Evolutionary conservation across 768 basidiomycete genomes (phyloP).

Genomic region (Clavulina sp.): DNA sequence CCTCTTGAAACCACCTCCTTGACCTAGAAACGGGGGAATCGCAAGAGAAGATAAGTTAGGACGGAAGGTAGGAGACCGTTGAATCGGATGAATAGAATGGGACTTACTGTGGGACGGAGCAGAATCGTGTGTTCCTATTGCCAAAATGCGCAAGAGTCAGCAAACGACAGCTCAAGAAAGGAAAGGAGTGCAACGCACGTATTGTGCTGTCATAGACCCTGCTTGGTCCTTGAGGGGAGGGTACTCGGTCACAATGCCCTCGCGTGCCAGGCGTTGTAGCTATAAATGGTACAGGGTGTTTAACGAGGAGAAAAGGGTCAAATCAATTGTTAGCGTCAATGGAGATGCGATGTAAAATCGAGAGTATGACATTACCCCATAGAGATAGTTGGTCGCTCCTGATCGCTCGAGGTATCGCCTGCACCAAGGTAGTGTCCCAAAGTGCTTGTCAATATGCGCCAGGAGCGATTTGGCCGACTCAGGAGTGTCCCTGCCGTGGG

Average conservation of each 20-base stretch:
- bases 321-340: background rate
- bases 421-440: slow-evolving; percentile 91
- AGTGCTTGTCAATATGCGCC: slow-evolving; percentile 76
- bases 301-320: background rate
- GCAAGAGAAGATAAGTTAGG: background rate
- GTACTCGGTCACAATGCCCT: slow-evolving; percentile 81
- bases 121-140: slow-evolving; percentile 81
- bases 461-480: slow-evolving; percentile 61
- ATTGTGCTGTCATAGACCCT: slow-evolving; percentile 90
- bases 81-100: background rate
- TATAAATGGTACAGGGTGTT: slow-evolving; percentile 20
- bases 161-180: background rate
- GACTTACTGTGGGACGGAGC: slow-evolving; percentile 43
- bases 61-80: background rate
- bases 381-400: slow-evolving; percentile 84
- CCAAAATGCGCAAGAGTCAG: background rate
- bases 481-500: background rate
- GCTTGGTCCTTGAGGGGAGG: slow-evolving; percentile 76
- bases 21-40: slow-evolving; percentile 16
- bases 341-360: background rate
- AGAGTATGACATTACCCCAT: slow-evolving; percentile 42
- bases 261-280: slow-evolving; percentile 78
- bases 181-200: slow-evolving; percentile 28
- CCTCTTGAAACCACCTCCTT: slow-evolving; percentile 77
- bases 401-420: slow-evolving; percentile 83